A percentile compares a stretch with the other conserved stretches of the same genome.
Evolutionary conservation across 192 early-diverging fungal species (phyloP).

Genomic region (Backusella tarrabulga): DNA sequence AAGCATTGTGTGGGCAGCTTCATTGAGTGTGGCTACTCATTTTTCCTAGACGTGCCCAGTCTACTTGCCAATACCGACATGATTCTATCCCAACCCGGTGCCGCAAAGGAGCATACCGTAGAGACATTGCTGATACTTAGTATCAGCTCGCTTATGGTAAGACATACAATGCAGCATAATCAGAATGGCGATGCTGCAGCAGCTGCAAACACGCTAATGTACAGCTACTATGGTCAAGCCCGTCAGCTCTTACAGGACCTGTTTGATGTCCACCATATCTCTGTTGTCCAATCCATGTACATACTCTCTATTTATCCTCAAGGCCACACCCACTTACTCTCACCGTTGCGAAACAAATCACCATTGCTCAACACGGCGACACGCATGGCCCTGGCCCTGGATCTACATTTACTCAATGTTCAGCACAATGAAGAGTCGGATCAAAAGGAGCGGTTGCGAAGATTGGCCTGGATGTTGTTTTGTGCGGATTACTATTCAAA

Average conservation of each 20-base stretch:
- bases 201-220: conserved; percentile 7
- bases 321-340: conserved; percentile 11
- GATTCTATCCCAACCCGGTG: background rate
- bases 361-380: conserved; percentile 9
- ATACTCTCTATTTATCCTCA: conserved; percentile 28
- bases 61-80: conserved; percentile 1
- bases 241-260: conserved; percentile 24
- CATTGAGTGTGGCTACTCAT: conserved; percentile 20
- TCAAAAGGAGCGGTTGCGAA: conserved; percentile 18
- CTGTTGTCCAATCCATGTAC: conserved; percentile 26
- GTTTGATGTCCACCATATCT: conserved; percentile 26
- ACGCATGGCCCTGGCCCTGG: conserved; percentile 15
- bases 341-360: background rate
- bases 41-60: conserved; percentile 16
- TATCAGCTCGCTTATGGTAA: conserved; percentile 27
- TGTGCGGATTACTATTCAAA: conserved; percentile 31
- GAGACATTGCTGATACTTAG: conserved; percentile 21
- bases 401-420: conserved; percentile 19
- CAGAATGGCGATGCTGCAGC: background rate
- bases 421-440: background rate
- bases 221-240: conserved; percentile 24
- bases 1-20: conserved; percentile 31
- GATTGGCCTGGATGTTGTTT: conserved; percentile 28
- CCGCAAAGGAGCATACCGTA: conserved; percentile 13
- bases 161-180: conserved; percentile 23